Evolutionary conservation across 768 basidiomycete species (phyloP).

Genomic region (Guyanaporus albipodus): DNA sequence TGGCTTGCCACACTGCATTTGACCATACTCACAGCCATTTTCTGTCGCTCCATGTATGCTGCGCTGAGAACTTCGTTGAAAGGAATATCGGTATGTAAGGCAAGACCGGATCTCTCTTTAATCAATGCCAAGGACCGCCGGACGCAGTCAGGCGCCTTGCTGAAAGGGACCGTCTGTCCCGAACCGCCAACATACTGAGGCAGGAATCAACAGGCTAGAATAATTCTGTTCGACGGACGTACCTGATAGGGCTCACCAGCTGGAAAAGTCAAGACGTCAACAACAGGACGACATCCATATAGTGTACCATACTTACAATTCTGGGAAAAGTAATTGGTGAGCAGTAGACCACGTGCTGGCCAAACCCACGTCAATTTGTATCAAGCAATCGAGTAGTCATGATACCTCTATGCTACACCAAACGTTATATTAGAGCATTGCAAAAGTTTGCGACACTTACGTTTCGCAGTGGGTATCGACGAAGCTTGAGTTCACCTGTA

Average conservation of each 20-base stretch:
- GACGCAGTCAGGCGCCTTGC: slow-evolving; percentile 56
- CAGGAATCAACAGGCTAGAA: slow-evolving; percentile 6
- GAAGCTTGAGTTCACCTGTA: slow-evolving; percentile 53
- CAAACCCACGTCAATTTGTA: slow-evolving; percentile 7
- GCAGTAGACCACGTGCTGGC: slow-evolving; percentile 60
- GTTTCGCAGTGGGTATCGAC: slow-evolving; percentile 65
- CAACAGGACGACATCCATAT: neutral
- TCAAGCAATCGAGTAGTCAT: neutral
- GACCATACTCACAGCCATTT: slow-evolving; percentile 61
- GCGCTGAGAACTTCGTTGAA: slow-evolving; percentile 83
- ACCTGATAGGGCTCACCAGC: slow-evolving; percentile 83
- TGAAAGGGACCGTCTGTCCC: slow-evolving; percentile 65
- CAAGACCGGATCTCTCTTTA: slow-evolving; percentile 46
- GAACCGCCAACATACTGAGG: slow-evolving; percentile 74
- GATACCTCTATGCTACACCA: slow-evolving; percentile 65
- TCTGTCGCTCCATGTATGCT: slow-evolving; percentile 83
- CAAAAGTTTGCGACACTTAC: slow-evolving; percentile 34
- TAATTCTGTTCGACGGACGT: slow-evolving; percentile 8
- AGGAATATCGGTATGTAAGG: slow-evolving; percentile 35
- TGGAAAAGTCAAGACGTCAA: slow-evolving; percentile 26
- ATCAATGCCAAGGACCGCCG: slow-evolving; percentile 56
- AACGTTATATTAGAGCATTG: slow-evolving; percentile 8
- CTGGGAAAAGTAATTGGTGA: slow-evolving; percentile 84
- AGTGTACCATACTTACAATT: slow-evolving; percentile 52
- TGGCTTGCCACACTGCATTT: neutral